These are phyloP conservation scores for Hyphopichia homilentoma DNA, from an alignment of 805 yeast species.

Conservation along the genomic window DNA sequence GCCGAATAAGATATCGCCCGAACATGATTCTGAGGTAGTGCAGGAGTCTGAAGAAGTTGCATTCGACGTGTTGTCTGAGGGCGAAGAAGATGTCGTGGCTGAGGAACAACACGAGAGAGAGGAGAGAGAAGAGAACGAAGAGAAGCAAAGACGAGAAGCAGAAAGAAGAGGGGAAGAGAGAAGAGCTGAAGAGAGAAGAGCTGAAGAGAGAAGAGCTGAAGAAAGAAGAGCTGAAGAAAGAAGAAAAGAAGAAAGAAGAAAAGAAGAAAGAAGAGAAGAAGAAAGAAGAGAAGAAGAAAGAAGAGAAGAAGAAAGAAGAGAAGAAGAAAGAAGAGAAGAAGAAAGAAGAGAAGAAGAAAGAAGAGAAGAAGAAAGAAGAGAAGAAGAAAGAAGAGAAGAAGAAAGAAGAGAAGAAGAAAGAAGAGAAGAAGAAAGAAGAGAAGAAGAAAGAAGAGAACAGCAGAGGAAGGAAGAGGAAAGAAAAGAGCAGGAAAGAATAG, in stretches of 20 bases:
- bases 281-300: conserved; percentile 1
- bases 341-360: too few species aligned
- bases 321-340: conserved; percentile 3
- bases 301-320: conserved; percentile 4
- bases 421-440: conserved; percentile 1
- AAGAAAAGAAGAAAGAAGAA: conserved; percentile 3
- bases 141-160: too few species aligned
- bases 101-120: too few species aligned
- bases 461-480: neutral
- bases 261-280: neutral
- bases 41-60: too few species aligned
- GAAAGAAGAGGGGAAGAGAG: conserved; percentile 1
- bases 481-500: neutral
- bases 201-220: too few species aligned
- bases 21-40: too few species aligned
- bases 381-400: neutral
- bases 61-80: too few species aligned
- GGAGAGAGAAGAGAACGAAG: conserved; percentile 3
- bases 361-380: conserved; percentile 1
- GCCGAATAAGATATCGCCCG: too few species aligned
- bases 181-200: too few species aligned
- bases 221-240: too few species aligned
- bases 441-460: conserved; percentile 1
- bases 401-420: neutral
- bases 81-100: too few species aligned